Base-by-base conservation (phyloP, 768 basidiomycete genomes). In the Piloderma croceum region DNA sequence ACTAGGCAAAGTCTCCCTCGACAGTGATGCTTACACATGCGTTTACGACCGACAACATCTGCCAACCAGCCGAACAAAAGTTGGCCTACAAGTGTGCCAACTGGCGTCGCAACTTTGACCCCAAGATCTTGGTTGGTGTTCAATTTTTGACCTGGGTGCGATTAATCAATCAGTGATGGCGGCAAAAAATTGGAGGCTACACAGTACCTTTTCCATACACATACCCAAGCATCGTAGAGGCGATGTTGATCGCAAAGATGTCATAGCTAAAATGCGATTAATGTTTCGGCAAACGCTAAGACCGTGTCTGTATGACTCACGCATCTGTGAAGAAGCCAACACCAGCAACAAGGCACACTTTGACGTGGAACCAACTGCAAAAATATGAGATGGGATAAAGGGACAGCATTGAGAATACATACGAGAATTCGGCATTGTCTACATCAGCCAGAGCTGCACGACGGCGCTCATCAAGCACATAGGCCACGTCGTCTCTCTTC, bases 261-360 rank as follows among this genome's bases (percentile, higher is more conserved):
- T 90, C 89, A 52, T 88, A 88, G 43, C 77, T 77, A 41, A 13
- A 7, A 22, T 20, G 24, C 21, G 19, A 22, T 6, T 33, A 10
- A 38, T 21, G 7, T 24, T 29, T 20, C 33, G 13, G n/a, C n/a
- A n/a, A n/a, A n/a, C 1, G 7, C 12, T 23, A 24, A 34, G 24
- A 36, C 24, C 7, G 12, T n/a, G 33, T 13, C 32, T 41, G 18
- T n/a, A 33, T 5, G 1, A 61, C 74, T 51, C 48, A 80, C 76
- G 82, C 79, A 64, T 88, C 90, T 36, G 90, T 90, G 70, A 91
- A 93, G 73, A 93, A 92, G 19, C 90, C 90, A 7, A 83, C 83
- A 51, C 90, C 88, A 3, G 87, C 67, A 27, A 76, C 75, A 42
- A 77, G 48, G 51, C 76, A 78, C 45, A 81, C 73, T 60, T 89